These are phyloP conservation scores for Podospora australis DNA, from an alignment of 495 filamentous ascomycete species.

Conservation along the genomic window DNA sequence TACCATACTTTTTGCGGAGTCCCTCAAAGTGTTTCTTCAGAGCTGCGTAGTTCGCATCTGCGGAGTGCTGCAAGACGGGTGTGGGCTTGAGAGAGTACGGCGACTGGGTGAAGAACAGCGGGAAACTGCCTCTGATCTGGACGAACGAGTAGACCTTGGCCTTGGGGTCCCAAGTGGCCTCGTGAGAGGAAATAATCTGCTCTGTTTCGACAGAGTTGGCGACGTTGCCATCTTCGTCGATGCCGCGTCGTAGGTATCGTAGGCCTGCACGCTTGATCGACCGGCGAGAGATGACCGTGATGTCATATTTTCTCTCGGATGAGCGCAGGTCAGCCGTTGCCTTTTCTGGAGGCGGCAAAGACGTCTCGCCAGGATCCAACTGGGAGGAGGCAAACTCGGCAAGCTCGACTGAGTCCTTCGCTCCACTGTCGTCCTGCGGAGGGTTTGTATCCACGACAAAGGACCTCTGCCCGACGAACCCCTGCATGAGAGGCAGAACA, in stretches of 20 bases:
- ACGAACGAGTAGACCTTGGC: conserved; percentile 72
- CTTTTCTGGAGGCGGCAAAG: conserved; percentile 15
- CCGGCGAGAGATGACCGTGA: conserved; percentile 82
- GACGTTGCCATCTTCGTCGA: conserved; percentile 78
- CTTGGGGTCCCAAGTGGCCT: conserved; percentile 48
- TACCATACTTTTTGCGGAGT: conserved; percentile 60
- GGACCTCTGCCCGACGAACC: conserved; percentile 82
- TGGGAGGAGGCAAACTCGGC: conserved; percentile 19
- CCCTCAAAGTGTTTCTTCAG: conserved; percentile 72
- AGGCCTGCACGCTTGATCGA: conserved; percentile 79
- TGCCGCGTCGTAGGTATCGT: conserved; percentile 83
- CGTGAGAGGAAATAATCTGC: conserved; percentile 68
- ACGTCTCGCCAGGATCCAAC: conserved; percentile 10
- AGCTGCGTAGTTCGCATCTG: conserved; percentile 66
- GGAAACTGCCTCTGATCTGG: conserved; percentile 82
- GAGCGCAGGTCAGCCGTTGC: conserved; percentile 25
- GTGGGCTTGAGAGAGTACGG: conserved; percentile 89
- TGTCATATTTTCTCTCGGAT: conserved; percentile 51
- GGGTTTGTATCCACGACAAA: conserved; percentile 58
- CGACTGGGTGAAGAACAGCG: conserved; percentile 86
- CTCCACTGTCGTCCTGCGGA: conserved; percentile 36
- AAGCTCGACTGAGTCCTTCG: conserved; percentile 38
- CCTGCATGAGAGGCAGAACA: conserved; percentile 82
- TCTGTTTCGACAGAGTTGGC: conserved; percentile 95
- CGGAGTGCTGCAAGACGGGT: conserved; percentile 71